Evolutionary conservation across 164 flowering plant genomes (phyloP).

Genomic region (Vitis vinifera): DNA sequence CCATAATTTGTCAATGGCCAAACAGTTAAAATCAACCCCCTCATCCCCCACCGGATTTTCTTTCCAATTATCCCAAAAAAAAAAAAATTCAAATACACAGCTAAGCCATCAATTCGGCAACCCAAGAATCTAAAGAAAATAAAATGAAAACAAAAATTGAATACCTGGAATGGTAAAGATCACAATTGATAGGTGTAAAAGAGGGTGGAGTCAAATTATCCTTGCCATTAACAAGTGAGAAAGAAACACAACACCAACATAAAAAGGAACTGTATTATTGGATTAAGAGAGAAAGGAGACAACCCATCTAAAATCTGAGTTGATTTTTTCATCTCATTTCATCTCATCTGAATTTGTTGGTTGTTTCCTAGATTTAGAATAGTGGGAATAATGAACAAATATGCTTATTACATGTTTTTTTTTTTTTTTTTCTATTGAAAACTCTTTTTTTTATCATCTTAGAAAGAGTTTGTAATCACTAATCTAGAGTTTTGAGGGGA

Average conservation of each 20-base stretch:
- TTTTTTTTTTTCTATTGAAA: too few species aligned
- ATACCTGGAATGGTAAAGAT: slow-evolving; percentile 76
- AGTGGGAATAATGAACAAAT: neutral
- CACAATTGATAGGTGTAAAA: slow-evolving; percentile 48
- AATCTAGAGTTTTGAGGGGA: too few species aligned
- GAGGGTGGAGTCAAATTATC: slow-evolving; percentile 14
- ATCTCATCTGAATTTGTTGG: too few species aligned
- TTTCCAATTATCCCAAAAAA: neutral
- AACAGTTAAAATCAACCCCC: neutral
- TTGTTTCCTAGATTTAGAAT: neutral
- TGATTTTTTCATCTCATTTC: too few species aligned
- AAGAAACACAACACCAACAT: slow-evolving; percentile 5
- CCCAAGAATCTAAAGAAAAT: too few species aligned
- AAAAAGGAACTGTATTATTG: neutral
- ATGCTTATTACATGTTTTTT: too few species aligned
- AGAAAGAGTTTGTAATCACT: too few species aligned
- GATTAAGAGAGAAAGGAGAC: slow-evolving; percentile 11
- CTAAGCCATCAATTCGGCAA: too few species aligned
- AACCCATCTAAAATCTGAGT: slow-evolving; percentile 16
- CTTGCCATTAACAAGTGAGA: slow-evolving; percentile 26
- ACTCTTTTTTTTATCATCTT: too few species aligned
- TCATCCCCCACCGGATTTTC: neutral
- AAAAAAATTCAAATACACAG: neutral
- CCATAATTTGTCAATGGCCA: neutral
- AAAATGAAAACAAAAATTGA: neutral